Percentiles rank a stretch among this genome's conserved stretches.
Evolutionary conservation across 345 rosid genomes (phyloP).

Genomic region (Syzygium aqueum): DNA sequence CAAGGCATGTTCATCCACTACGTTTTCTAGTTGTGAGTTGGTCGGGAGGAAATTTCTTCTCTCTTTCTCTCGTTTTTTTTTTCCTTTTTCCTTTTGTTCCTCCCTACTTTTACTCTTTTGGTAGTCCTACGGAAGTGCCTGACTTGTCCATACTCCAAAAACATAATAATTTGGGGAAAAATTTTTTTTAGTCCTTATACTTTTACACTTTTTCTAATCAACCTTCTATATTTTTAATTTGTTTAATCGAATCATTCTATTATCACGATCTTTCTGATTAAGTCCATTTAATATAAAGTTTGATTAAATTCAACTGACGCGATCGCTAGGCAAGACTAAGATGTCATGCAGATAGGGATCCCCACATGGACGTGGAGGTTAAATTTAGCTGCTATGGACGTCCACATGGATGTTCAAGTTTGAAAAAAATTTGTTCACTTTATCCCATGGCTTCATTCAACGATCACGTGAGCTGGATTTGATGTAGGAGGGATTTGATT

Average conservation of each 20-base stretch:
- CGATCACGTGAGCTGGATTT: background rate
- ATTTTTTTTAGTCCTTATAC: background rate
- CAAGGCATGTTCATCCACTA: background rate
- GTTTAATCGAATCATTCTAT: background rate
- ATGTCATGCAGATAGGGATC: rapidly evolving
- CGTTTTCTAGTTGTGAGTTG: background rate
- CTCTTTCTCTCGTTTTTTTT: too few species aligned
- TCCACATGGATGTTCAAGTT: background rate
- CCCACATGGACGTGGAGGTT: background rate
- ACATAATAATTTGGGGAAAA: background rate
- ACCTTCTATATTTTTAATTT: too few species aligned
- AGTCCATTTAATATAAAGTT: background rate
- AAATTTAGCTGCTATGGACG: background rate
- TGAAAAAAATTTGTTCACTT: background rate
- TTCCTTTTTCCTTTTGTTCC: too few species aligned
- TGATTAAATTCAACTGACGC: background rate
- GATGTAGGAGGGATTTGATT: background rate
- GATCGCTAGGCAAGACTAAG: background rate
- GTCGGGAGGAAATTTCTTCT: background rate
- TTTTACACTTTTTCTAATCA: too few species aligned
- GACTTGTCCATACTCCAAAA: background rate
- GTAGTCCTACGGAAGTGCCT: background rate
- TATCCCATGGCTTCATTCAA: background rate
- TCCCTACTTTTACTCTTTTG: too few species aligned
- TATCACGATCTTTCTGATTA: background rate